phyloP scores from a whole-genome alignment of 2,329 filamentous ascomycete genomes.

The Apiospora pterosperma region DNA sequence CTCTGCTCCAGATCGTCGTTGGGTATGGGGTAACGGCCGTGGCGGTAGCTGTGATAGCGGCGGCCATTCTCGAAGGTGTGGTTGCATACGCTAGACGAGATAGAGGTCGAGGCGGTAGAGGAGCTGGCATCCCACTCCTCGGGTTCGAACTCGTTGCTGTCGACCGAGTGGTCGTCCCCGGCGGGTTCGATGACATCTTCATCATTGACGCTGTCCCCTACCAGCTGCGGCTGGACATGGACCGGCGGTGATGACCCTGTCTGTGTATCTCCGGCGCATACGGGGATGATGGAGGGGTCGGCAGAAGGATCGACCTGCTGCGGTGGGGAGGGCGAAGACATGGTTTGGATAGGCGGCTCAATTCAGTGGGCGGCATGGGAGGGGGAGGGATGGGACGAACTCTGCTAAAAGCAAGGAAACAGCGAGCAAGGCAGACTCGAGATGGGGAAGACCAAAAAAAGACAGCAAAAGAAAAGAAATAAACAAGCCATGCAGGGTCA shows the following conservation, averaged over 20 bases:
- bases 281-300: not conserved
- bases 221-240: not conserved
- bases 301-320: not conserved
- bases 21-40: conserved; percentile 35
- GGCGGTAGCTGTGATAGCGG: conserved; percentile 38
- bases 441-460: not conserved
- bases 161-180: conserved; percentile 3
- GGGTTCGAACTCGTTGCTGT: conserved; percentile 16
- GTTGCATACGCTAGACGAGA: conserved; percentile 33
- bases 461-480: not conserved
- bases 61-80: conserved; percentile 40
- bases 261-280: conserved; percentile 1
- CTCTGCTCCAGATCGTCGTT: conserved; percentile 44
- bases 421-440: not conserved
- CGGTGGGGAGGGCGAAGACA: not conserved
- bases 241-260: too few relatives aligned
- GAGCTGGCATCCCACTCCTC: conserved; percentile 11
- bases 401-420: not conserved
- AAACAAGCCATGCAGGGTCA: not conserved
- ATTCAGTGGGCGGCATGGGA: too few relatives aligned
- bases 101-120: conserved; percentile 22
- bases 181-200: conserved; percentile 10
- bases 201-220: not conserved
- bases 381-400: not conserved
- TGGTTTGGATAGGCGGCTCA: not conserved